Base-by-base conservation (phyloP, 768 basidiomycete species). In the Pseudohyphozyma bogoriensis region DNA sequence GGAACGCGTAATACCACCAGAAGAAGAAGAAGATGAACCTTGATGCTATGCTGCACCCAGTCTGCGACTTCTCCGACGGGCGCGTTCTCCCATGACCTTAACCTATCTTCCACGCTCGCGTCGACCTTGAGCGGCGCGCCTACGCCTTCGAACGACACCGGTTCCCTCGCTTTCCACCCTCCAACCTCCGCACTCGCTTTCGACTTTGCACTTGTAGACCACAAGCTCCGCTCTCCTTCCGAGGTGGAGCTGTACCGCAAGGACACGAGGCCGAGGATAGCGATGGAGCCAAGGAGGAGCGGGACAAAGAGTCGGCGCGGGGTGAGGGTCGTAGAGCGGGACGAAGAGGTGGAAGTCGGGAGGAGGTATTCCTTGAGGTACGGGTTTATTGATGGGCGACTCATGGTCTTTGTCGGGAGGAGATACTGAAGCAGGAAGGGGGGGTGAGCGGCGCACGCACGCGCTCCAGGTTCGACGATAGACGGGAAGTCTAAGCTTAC, bases 21-120 rank as follows among this genome's bases (percentile, higher is more conserved):
- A 31, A 44, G 8, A 53, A 20, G 22, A 39, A 28, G 33, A 12
- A 24, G 13, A 8, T 56, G 32, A 20, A 63, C 62, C 54, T 60
- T 52, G 18, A 55, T 22, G 24, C 44, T 55, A 37, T 55, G 51
- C 33, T 9, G 3, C 11, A 64, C 63, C 63, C 63, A 64, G 15
- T 64, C 63, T 1, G 55, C 63, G 2, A 52, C 29, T 42, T 64
- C 63, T 26, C 47, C 42, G 5, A 33, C 56, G 15, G 53, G 46
- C 18, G 36, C 54, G 10, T 11, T 12, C 49, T 64, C 63, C 63
- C 59, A 64, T n/a, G 49, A 51, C 4, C 32, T 20, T 0, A 64
- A 40, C 13, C 63, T 11, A 22, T 60, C 56, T 12, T 10, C 4
- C 1, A 42, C 28, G 11, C 28, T 22, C 18, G 59, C 56, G 0